Base-by-base conservation (phyloP, 257 asterid genomes). In the Penstemon newberryi region DNA sequence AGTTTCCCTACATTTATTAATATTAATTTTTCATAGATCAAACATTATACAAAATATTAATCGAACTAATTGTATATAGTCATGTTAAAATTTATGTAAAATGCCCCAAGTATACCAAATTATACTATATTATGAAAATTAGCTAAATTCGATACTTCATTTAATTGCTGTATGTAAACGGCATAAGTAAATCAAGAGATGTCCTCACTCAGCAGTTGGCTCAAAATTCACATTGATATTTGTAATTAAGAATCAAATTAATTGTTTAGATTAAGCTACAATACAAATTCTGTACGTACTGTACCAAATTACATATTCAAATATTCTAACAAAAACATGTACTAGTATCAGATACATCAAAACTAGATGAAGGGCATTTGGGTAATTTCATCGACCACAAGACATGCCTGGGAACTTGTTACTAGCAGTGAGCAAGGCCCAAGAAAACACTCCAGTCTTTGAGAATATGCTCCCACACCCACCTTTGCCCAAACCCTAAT, bases 371-470 rank as follows among this genome's bases (percentile, higher is more conserved):
- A 76, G 84, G 86, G 72, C 63, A 75, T 53, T 56, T 72, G 12
- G 78, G 92, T 80, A 74, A 74, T 61, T 71, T 65, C 53, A 65
- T 12, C 51, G 37, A 53, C 63, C 66, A 68, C 77, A 38, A 57
- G 73, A 73, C 81, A 72, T 55, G 79, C 74, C 87, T 84, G 60
- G 93, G 95, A 85, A 87, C 95, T 87, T 85, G 90, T 74, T 74
- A 76, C 83, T 39, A 45, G 10, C 76, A 70, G 70, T 56, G 68
- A 65, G 66, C 86, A 70, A 59, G 33, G 68, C 75, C 86, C 80
- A 74, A 76, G 79, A 79, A 69, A 56, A 52, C 73, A 33, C 57
- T n/a, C 15, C 40, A 50, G 70, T 60, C 60, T 44, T 53, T 36
- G 53, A 40, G 52, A 39, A 45, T 61, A 46, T 46, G 65, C 54